Percentiles rank a stretch among this genome's conserved stretches.
Evolutionary conservation across 2,329 filamentous ascomycete species (phyloP).

Genomic region (Aspergillus amoenus): DNA sequence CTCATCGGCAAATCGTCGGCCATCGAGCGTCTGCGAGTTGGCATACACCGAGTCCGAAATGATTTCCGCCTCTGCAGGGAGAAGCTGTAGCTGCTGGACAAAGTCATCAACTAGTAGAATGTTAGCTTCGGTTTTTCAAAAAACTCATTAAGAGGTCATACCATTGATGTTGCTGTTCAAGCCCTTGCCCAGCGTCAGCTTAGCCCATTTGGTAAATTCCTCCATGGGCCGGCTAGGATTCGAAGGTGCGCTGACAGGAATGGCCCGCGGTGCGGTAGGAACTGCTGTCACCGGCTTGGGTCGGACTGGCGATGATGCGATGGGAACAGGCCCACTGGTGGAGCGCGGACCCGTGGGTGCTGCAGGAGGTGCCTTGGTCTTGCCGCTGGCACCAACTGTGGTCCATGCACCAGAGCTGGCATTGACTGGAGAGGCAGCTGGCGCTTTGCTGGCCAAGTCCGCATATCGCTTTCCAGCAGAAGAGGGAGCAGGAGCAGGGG

Average conservation of each 20-base stretch:
- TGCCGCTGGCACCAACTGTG: slow-evolving; percentile 90
- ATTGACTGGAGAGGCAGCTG: slow-evolving; percentile 42
- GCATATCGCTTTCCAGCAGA: slow-evolving; percentile 81
- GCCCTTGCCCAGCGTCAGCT: slow-evolving; percentile 73
- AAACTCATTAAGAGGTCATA: slow-evolving; percentile 34
- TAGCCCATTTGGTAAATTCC: slow-evolving; percentile 92
- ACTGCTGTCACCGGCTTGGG: slow-evolving; percentile 54
- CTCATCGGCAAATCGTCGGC: slow-evolving; percentile 89
- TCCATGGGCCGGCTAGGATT: slow-evolving; percentile 69
- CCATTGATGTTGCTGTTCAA: slow-evolving; percentile 66
- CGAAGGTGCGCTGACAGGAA: slow-evolving; percentile 45
- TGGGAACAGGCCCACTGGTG: slow-evolving; percentile 43
- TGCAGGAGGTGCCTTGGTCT: slow-evolving; percentile 70
- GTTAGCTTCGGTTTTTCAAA: slow-evolving; percentile 34
- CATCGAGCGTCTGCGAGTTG: slow-evolving; percentile 85
- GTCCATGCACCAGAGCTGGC: slow-evolving; percentile 70
- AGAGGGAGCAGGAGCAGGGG: slow-evolving; percentile 18
- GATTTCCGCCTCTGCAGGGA: slow-evolving; percentile 75
- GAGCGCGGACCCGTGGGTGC: slow-evolving; percentile 48
- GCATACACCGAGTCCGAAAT: slow-evolving; percentile 89
- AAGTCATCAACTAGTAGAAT: slow-evolving; percentile 72
- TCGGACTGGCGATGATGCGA: slow-evolving; percentile 42
- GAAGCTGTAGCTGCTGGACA: slow-evolving; percentile 69
- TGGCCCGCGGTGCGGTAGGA: slow-evolving; percentile 48
- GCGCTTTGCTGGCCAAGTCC: slow-evolving; percentile 80